Evolutionary conservation across 805 yeast genomes (phyloP).

Genomic region (Kodamaea hsintzibuensis): DNA sequence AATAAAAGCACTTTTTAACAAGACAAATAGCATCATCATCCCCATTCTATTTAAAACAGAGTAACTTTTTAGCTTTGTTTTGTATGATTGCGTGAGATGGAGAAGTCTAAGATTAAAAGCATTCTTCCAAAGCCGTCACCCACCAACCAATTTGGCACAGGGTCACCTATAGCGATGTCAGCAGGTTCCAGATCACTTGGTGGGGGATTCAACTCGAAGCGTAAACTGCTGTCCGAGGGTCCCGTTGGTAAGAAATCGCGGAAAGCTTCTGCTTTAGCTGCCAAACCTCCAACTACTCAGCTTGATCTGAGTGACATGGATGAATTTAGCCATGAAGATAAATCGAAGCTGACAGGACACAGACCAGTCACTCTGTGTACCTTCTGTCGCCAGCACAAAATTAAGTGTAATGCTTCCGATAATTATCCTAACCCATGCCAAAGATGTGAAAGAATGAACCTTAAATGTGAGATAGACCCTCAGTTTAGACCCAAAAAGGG

Average conservation of each 20-base stretch:
- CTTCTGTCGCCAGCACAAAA: conserved; percentile 92
- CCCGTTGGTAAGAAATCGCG: conserved; percentile 1
- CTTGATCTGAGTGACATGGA: background rate
- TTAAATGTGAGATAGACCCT: conserved; percentile 87
- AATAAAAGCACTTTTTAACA: background rate
- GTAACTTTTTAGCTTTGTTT: background rate
- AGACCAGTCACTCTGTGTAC: conserved; percentile 93
- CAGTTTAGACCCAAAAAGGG: conserved; percentile 90
- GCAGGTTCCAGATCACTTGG: background rate
- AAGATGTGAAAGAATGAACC: conserved; percentile 76
- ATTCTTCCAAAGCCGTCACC: conserved; percentile 44
- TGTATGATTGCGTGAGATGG: conserved; percentile 22
- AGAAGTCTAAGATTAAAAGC: conserved; percentile 40
- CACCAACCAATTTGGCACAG: background rate
- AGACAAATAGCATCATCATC: too few species aligned
- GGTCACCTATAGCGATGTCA: conserved; percentile 4
- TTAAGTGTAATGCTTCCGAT: conserved; percentile 87
- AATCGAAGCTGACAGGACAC: conserved; percentile 46
- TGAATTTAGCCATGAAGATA: background rate
- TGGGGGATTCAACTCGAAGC: background rate
- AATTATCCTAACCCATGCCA: conserved; percentile 80
- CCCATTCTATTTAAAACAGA: background rate
- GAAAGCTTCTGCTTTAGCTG: conserved; percentile 6
- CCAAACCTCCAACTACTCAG: background rate
- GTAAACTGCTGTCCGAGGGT: conserved; percentile 4